A percentile compares a stretch with the other conserved stretches of the same genome.
Conservation (phyloP, 345 rosid species). For the Rubroshorea leprosula region DNA sequence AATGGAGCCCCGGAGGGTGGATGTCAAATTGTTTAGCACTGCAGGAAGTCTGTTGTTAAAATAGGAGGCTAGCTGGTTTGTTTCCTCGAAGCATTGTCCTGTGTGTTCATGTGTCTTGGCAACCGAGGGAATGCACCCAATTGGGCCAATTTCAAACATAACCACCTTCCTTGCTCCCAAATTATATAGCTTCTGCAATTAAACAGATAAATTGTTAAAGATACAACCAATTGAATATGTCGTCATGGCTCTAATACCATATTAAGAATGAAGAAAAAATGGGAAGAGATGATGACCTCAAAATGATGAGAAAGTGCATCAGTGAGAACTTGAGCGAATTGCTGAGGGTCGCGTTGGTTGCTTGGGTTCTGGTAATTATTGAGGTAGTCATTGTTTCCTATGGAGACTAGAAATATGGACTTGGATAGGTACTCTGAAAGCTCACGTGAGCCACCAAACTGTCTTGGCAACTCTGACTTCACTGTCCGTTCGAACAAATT, state of each 20-base stretch:
- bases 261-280: no score
- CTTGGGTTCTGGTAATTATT: conserved; percentile 16
- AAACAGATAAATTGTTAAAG: background rate
- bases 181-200: conserved; percentile 22
- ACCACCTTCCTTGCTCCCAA: conserved; percentile 40
- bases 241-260: no score
- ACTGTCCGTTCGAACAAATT: conserved; percentile 22
- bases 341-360: conserved; percentile 14
- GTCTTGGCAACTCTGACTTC: conserved; percentile 5
- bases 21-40: conserved; percentile 26
- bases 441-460: conserved; percentile 15
- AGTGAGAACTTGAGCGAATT: conserved; percentile 26
- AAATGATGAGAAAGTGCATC: conserved; percentile 22
- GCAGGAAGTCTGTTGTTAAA: conserved; percentile 28
- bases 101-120: conserved; percentile 17
- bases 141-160: conserved; percentile 39
- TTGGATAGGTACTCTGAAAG: conserved; percentile 23
- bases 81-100: conserved; percentile 29
- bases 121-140: conserved; percentile 40
- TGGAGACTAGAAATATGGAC: conserved; percentile 27
- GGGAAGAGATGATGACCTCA: no score
- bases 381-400: conserved; percentile 43
- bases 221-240: no score
- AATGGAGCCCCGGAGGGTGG: conserved; percentile 19
- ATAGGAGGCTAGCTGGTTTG: conserved; percentile 20